Evolutionary conservation across 805 yeast species (phyloP).

Genomic region (Yamadazyma takamatsuzukensis): DNA sequence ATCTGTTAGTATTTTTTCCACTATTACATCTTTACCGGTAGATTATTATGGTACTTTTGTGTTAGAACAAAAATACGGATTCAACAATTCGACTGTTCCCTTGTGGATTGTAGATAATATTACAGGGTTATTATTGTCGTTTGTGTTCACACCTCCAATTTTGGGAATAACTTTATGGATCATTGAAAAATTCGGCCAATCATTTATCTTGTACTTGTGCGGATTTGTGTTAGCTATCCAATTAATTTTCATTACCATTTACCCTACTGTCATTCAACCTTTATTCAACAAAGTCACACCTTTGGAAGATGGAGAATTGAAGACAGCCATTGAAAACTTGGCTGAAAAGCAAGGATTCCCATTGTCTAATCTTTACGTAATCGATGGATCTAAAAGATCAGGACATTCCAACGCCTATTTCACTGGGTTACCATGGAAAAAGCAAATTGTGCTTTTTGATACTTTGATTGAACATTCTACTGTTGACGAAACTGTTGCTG

Average conservation of each 20-base stretch:
- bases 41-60: constrained; percentile 78
- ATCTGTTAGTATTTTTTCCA: constrained; percentile 48
- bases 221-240: constrained; percentile 67
- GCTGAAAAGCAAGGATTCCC: constrained; percentile 82
- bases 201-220: constrained; percentile 78
- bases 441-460: constrained; percentile 91
- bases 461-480: constrained; percentile 81
- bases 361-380: constrained; percentile 74
- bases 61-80: constrained; percentile 88
- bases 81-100: constrained; percentile 75
- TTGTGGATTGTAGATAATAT: constrained; percentile 73
- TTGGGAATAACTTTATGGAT: constrained; percentile 75
- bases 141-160: constrained; percentile 67
- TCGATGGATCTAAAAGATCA: constrained; percentile 96
- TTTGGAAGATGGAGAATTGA: constrained; percentile 84
- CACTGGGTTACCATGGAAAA: constrained; percentile 94
- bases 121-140: constrained; percentile 53
- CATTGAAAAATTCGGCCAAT: constrained; percentile 73
- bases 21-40: constrained; percentile 61
- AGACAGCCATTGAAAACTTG: constrained; percentile 71
- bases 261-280: constrained; percentile 87
- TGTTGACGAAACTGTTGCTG: constrained; percentile 82
- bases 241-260: constrained; percentile 67
- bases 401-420: constrained; percentile 97
- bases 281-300: constrained; percentile 89